Conservation (phyloP, 768 basidiomycete species). For the Panaeolus papilionaceus region DNA sequence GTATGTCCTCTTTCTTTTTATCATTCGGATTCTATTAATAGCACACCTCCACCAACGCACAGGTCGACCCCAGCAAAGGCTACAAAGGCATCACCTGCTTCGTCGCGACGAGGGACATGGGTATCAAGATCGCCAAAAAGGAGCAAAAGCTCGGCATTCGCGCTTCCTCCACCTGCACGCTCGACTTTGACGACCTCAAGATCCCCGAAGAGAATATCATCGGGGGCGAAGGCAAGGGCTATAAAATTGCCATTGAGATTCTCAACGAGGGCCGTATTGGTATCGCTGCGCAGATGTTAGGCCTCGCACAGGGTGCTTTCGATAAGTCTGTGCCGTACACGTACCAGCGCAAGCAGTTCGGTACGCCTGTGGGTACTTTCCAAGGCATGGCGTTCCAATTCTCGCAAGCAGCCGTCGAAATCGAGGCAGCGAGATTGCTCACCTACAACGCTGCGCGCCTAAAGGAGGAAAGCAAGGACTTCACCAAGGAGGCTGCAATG, state of each 20-base stretch:
- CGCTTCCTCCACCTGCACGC: constrained; percentile 93
- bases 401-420: constrained; percentile 86
- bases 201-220: constrained; percentile 87
- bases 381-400: constrained; percentile 97
- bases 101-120: constrained; percentile 95
- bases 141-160: constrained; percentile 98
- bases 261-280: constrained; percentile 97
- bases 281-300: constrained; percentile 98
- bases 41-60: background rate
- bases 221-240: constrained; percentile 91
- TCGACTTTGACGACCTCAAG: constrained; percentile 94
- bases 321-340: constrained; percentile 96
- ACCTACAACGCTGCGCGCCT: constrained; percentile 97
- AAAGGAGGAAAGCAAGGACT: constrained; percentile 87
- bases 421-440: constrained; percentile 88
- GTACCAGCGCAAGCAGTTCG: constrained; percentile 93
- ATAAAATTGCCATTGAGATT: constrained; percentile 98
- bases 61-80: constrained; percentile 89
- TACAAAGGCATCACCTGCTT: constrained; percentile 99
- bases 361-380: constrained; percentile 91
- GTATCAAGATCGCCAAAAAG: constrained; percentile 96
- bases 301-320: constrained; percentile 96
- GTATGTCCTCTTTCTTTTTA: constrained; percentile 45
- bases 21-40: background rate
- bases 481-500: constrained; percentile 97